Percentiles rank a stretch among this genome's conserved stretches.
phyloP scores from a whole-genome alignment of 2,329 filamentous ascomycete genomes.

The Plectosphaerella sp. region DNA sequence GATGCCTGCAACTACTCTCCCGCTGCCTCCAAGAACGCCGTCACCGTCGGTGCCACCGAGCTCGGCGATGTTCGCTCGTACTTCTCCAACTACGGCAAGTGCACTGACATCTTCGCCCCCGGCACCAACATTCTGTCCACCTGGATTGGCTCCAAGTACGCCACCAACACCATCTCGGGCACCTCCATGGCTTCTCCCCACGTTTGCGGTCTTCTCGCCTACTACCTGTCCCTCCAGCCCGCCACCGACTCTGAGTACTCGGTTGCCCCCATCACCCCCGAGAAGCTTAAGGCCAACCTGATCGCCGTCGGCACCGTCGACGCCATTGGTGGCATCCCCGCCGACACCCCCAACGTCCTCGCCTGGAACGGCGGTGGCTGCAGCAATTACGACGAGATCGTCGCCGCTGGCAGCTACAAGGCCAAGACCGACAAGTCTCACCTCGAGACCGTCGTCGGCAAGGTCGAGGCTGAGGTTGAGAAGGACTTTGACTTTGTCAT shows the following conservation, averaged over 20 bases:
- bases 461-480: slow-evolving; percentile 57
- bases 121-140: slow-evolving; percentile 96
- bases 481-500: slow-evolving; percentile 54
- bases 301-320: slow-evolving; percentile 77
- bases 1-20: slow-evolving; percentile 99
- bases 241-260: slow-evolving; percentile 85
- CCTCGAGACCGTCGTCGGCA: slow-evolving; percentile 42
- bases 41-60: slow-evolving; percentile 94
- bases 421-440: slow-evolving; percentile 33
- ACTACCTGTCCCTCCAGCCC: slow-evolving; percentile 95
- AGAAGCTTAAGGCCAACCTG: slow-evolving; percentile 87
- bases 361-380: slow-evolving; percentile 98
- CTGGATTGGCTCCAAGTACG: slow-evolving; percentile 95
- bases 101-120: slow-evolving; percentile 98
- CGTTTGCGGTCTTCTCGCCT: slow-evolving; percentile 92
- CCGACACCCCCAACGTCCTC: slow-evolving; percentile 86
- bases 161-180: slow-evolving; percentile 97
- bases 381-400: slow-evolving; percentile 83
- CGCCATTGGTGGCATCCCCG: slow-evolving; percentile 76
- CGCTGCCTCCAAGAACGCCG: slow-evolving; percentile 82
- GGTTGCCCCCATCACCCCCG: slow-evolving; percentile 82
- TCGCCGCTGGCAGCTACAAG: slow-evolving; percentile 69
- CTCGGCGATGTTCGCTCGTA: slow-evolving; percentile 94
- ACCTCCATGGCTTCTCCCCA: slow-evolving; percentile 99
- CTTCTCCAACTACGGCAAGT: slow-evolving; percentile 99